These are phyloP conservation scores for Penicillium sp. DNA, from an alignment of 2,329 filamentous ascomycete species.

Conservation along the genomic window DNA sequence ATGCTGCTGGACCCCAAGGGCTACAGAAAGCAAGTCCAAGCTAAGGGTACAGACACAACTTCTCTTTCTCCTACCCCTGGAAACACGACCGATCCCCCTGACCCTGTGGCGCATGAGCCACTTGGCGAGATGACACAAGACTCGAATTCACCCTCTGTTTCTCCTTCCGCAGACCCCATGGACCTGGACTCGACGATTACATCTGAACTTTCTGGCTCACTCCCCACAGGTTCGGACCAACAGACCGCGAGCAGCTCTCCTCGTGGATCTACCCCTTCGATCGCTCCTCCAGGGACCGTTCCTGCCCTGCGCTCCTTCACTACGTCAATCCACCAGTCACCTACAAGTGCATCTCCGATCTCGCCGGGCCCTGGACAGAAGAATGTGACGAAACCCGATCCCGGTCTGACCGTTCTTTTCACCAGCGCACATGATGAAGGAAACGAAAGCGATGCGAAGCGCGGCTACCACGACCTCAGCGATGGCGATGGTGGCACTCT, in stretches of 20 bases:
- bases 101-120: too few species aligned
- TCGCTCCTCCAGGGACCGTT: conserved; percentile 28
- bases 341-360: conserved; percentile 6
- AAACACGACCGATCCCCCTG: too few species aligned
- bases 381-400: conserved; percentile 8
- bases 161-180: conserved; percentile 13
- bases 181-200: conserved; percentile 5
- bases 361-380: conserved; percentile 20
- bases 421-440: conserved; percentile 25
- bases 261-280: conserved; percentile 9
- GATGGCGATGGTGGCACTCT: conserved; percentile 29
- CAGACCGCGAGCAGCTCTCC: conserved; percentile 18
- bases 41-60: conserved; percentile 33
- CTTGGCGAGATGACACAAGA: not conserved
- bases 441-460: conserved; percentile 30
- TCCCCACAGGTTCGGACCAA: conserved; percentile 20
- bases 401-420: conserved; percentile 31
- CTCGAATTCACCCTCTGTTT: not conserved
- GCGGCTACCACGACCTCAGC: conserved; percentile 31
- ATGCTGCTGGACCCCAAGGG: conserved; percentile 46
- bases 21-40: conserved; percentile 37
- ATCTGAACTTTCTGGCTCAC: conserved; percentile 23
- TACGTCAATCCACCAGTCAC: conserved; percentile 18
- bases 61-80: conserved; percentile 7
- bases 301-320: conserved; percentile 23